Base-by-base conservation (phyloP, 2,329 filamentous ascomycete genomes). In the Fusarium phyllophilum region DNA sequence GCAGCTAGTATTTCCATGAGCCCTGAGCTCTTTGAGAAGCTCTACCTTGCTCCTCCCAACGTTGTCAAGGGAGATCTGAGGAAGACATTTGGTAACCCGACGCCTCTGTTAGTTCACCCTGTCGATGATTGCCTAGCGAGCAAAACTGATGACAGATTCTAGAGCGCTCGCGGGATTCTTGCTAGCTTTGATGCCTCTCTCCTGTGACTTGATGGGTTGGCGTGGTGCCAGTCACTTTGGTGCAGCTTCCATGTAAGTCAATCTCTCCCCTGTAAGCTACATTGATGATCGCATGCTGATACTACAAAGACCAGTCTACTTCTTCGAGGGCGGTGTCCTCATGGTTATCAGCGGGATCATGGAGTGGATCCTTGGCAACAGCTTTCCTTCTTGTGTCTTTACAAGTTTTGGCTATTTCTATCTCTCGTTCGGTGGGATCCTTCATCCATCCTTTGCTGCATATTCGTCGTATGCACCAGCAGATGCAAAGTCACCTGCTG, bases 1-100 rank as follows among this genome's bases (percentile, higher is more conserved):
- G 78, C 78, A 18, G 57, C 64, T n/a, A 79, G 85, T 83, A 73
- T 64, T 80, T 83, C 42, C 1, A 45, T 45, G 42, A 45, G 42
- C 42, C 42, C 42, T 0, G 24, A 45, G 42, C 42, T 26, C 42
- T 45, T 45, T 4, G 42, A 45, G 42, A 45, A 45, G 24, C 42
- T 26, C 1, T 45, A 45, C 11, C 42, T 45, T 4, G 3, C 42
- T 2, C 42, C 42, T 3, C 42, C n/a, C 8, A 45, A 26, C 0
- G n/a, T n/a, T 9, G 42, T 45, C n/a, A 45, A 45, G 17, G 42
- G 42, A 4, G 42, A 45, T 45, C 24, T 45, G 3, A 45, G 24
- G 3, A 45, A 26, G 7, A 45, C 42, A 0, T 45, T 45, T 26
- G 42, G 42, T 4, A 45, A 45, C 11, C 42, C 42, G 2, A 45